These are phyloP conservation scores for Colletotrichum siamense DNA, from an alignment of 2,329 filamentous ascomycete species.

Conservation along the genomic window DNA sequence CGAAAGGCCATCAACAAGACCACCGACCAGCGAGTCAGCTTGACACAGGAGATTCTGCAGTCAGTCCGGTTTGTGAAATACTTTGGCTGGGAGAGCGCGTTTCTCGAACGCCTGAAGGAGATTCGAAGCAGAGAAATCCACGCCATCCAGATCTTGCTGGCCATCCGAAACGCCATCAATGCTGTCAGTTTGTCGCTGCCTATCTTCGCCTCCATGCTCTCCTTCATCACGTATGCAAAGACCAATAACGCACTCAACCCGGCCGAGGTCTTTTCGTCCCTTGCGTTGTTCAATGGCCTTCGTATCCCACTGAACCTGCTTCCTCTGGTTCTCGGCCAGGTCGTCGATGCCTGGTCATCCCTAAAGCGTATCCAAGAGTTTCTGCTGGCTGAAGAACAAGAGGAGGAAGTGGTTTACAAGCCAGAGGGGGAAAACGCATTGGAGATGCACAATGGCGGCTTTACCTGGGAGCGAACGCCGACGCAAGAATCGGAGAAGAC, in stretches of 20 bases:
- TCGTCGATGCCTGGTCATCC: conserved; percentile 88
- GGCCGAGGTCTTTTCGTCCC: conserved; percentile 86
- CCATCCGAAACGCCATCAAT: conserved; percentile 85
- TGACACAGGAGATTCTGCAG: conserved; percentile 91
- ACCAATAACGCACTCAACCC: conserved; percentile 73
- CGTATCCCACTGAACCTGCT: conserved; percentile 89
- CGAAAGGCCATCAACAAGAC: conserved; percentile 88
- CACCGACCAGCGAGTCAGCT: conserved; percentile 87
- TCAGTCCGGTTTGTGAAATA: conserved; percentile 95
- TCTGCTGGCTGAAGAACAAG: conserved; percentile 81
- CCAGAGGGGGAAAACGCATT: conserved; percentile 71
- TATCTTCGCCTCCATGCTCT: conserved; percentile 92
- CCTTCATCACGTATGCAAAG: conserved; percentile 83
- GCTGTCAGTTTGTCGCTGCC: conserved; percentile 85
- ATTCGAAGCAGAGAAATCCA: conserved; percentile 80
- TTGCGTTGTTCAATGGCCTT: conserved; percentile 91
- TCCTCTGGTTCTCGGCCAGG: conserved; percentile 85
- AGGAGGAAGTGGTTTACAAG: conserved; percentile 68
- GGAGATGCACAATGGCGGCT: conserved; percentile 73
- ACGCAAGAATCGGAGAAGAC: conserved; percentile 55
- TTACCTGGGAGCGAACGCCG: conserved; percentile 83
- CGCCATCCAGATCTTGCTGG: conserved; percentile 82
- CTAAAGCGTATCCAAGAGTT: conserved; percentile 88
- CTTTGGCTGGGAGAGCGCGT: conserved; percentile 93
- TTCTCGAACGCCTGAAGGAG: conserved; percentile 75